phyloP scores from a whole-genome alignment of 164 flowering plant genomes.

The Vitis riparia region DNA sequence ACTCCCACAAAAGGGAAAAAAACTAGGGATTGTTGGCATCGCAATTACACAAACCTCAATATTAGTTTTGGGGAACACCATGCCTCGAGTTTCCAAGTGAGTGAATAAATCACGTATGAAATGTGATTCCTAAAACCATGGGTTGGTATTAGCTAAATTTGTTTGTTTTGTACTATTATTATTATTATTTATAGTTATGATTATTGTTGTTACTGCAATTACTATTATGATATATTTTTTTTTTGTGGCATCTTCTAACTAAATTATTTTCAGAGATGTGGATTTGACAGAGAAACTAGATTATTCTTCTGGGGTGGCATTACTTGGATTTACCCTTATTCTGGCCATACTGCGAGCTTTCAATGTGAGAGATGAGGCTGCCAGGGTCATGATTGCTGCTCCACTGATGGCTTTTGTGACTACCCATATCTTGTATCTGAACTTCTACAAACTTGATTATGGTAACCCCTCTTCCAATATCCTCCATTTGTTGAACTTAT shows the following conservation, averaged over 20 bases:
- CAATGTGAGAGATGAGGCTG: constrained; percentile 69
- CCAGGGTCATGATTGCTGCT: constrained; percentile 87
- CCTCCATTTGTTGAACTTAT: neutral
- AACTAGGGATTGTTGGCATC: no score
- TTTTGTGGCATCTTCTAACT: constrained; percentile 1
- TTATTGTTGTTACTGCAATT: neutral
- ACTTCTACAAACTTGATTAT: constrained; percentile 69
- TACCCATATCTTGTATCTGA: constrained; percentile 88
- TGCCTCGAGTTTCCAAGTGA: no score
- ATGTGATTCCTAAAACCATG: no score
- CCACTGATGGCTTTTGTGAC: constrained; percentile 78
- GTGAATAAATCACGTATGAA: no score
- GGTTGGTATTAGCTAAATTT: no score
- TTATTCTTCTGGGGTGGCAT: constrained; percentile 78
- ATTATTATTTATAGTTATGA: neutral
- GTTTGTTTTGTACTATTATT: neutral
- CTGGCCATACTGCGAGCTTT: constrained; percentile 64
- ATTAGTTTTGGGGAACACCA: no score
- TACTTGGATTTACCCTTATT: constrained; percentile 67
- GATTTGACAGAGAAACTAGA: constrained; percentile 80
- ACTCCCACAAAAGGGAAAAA: no score
- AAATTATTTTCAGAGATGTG: constrained; percentile 59
- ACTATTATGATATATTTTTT: neutral
- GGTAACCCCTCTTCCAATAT: constrained; percentile 40
- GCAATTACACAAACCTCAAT: no score